Conservation (phyloP, 306 rosid genomes). For the Trifolium subterraneum region DNA sequence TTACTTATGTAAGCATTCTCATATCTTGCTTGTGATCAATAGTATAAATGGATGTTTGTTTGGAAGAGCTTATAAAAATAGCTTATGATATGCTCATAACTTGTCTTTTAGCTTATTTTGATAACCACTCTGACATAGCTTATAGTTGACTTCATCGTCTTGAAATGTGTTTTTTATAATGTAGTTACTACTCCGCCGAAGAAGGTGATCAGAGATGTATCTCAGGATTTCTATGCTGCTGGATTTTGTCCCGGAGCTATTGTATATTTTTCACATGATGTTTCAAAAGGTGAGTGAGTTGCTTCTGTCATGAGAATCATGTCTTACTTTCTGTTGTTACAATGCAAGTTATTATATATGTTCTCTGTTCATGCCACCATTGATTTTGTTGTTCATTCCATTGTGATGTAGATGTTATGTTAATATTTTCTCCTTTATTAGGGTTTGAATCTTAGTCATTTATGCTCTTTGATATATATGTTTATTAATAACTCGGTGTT, state of each 20-base stretch:
- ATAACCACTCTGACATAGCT: no score
- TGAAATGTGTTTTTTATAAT: constrained; percentile 31
- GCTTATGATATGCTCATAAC: no score
- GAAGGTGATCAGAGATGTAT: constrained; percentile 65
- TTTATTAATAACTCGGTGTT: constrained; percentile 2
- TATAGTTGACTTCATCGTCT: no score
- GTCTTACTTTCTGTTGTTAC: no score
- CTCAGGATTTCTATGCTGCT: constrained; percentile 73
- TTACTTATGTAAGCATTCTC: constrained; percentile 67
- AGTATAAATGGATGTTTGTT: no score
- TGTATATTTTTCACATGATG: constrained; percentile 70
- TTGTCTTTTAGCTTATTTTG: no score
- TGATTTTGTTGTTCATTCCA: not conserved
- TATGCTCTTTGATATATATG: constrained; percentile 13
- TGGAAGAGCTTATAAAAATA: no score
- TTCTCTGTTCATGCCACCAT: constrained; percentile 21
- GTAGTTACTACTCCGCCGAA: constrained; percentile 96
- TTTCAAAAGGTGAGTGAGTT: constrained; percentile 68
- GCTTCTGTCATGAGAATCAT: no score
- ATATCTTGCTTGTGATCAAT: constrained; percentile 12
- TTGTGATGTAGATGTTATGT: not conserved
- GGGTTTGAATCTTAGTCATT: no score
- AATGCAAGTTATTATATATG: no score
- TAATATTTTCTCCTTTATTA: no score
- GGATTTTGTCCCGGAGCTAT: constrained; percentile 93